A percentile compares a stretch with the other conserved stretches of the same genome.
These are phyloP conservation scores for Serendipita sp. DNA, from an alignment of 768 basidiomycete genomes.

Conservation along the genomic window DNA sequence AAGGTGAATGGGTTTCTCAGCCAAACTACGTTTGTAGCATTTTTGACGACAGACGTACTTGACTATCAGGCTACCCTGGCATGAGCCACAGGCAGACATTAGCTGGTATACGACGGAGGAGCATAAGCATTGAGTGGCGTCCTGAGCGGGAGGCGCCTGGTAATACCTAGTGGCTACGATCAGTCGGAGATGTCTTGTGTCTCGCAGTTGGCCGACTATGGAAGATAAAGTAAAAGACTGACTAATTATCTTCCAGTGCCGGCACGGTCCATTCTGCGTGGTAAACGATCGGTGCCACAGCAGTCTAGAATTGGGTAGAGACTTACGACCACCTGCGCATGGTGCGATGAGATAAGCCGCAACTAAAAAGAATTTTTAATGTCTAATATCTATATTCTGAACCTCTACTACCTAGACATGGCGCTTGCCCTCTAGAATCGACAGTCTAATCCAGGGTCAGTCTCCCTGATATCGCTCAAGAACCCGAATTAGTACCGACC, in stretches of 20 bases:
- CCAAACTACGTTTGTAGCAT: too few relatives aligned
- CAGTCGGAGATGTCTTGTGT: not conserved
- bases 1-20: not conserved
- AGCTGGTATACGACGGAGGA: conserved; percentile 40
- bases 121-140: conserved; percentile 28
- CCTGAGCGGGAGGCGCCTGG: not conserved
- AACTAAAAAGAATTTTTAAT: not conserved
- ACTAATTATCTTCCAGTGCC: not conserved
- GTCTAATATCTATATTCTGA: not conserved
- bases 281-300: not conserved
- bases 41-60: conserved; percentile 17
- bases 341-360: not conserved
- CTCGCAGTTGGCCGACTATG: not conserved
- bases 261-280: not conserved
- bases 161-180: not conserved
- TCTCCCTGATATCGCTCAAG: too few relatives aligned
- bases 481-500: not conserved
- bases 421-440: not conserved
- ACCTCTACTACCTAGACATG: not conserved
- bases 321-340: not conserved
- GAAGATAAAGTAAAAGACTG: not conserved
- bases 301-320: not conserved
- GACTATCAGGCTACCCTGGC: conserved; percentile 31
- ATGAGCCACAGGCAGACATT: conserved; percentile 41
- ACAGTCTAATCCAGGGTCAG: not conserved